phyloP scores from a whole-genome alignment of 148 eudicot genomes.

The Linanthus parryae region DNA sequence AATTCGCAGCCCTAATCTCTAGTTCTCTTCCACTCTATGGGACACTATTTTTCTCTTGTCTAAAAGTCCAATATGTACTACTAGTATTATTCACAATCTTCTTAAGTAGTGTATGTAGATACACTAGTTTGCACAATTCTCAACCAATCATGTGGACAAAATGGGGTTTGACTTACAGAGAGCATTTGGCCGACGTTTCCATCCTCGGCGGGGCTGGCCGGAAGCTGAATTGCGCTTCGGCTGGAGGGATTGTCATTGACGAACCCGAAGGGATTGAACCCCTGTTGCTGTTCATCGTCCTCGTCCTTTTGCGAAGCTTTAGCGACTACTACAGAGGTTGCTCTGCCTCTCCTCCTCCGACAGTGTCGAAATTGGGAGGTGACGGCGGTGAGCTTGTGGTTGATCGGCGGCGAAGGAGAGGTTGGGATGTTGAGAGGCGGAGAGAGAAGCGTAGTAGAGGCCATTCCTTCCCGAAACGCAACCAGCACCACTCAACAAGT shows the following conservation, averaged over 20 bases:
- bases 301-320: conserved; percentile 40
- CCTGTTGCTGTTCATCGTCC: conserved; percentile 26
- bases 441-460: conserved; percentile 25
- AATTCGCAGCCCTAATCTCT: too few relatives aligned
- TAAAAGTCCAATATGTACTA: too few relatives aligned
- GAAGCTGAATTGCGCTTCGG: conserved; percentile 89
- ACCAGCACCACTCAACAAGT: too few relatives aligned
- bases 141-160: background rate
- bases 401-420: conserved; percentile 4
- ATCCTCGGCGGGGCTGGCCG: conserved; percentile 90
- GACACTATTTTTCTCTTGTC: too few relatives aligned
- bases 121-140: background rate
- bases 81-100: too few relatives aligned
- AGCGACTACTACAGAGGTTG: conserved; percentile 16
- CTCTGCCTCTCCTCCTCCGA: conserved; percentile 6
- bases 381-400: conserved; percentile 2
- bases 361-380: background rate
- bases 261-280: conserved; percentile 91
- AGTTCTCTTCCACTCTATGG: too few relatives aligned
- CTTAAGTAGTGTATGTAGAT: background rate
- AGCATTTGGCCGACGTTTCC: conserved; percentile 99
- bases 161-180: conserved; percentile 32
- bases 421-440: conserved; percentile 22
- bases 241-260: conserved; percentile 97
- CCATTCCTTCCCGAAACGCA: too few relatives aligned